Conservation (phyloP, 345 rosid genomes). For the Ceriops decandra region DNA sequence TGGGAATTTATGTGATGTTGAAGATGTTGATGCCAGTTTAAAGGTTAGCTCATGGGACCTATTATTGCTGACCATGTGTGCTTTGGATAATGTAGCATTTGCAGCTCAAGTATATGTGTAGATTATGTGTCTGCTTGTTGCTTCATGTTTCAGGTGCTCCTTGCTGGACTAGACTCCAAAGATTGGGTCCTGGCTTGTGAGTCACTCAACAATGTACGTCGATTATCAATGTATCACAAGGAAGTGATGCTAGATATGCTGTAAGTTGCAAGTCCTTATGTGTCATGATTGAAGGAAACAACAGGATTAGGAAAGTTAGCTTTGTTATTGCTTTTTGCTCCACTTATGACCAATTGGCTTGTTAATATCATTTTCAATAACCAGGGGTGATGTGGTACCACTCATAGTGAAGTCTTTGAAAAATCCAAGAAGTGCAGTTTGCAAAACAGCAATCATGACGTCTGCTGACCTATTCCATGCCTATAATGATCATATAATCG, state of each 20-base stretch:
- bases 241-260: conserved; percentile 58
- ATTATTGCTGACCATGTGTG: no score
- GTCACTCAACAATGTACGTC: conserved; percentile 72
- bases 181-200: conserved; percentile 46
- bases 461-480: conserved; percentile 73
- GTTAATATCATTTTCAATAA: conserved; percentile 14
- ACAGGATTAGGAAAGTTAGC: conserved; percentile 15
- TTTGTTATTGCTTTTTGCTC: neutral
- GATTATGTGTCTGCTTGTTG: neutral
- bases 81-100: no score
- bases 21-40: conserved; percentile 56
- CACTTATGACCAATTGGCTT: conserved; percentile 2
- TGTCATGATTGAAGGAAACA: conserved; percentile 25
- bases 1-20: conserved; percentile 62
- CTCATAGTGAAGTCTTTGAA: conserved; percentile 82
- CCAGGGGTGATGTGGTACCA: conserved; percentile 66
- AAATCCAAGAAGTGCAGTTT: conserved; percentile 95
- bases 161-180: conserved; percentile 31
- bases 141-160: conserved; percentile 40
- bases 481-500: conserved; percentile 61
- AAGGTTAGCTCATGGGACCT: conserved; percentile 40
- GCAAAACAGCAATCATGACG: conserved; percentile 96
- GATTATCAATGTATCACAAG: conserved; percentile 74
- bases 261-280: conserved; percentile 47
- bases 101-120: neutral